A percentile compares a stretch with the other conserved stretches of the same genome.
phyloP scores from a whole-genome alignment of 345 rosid species.

The Viola odorata region DNA sequence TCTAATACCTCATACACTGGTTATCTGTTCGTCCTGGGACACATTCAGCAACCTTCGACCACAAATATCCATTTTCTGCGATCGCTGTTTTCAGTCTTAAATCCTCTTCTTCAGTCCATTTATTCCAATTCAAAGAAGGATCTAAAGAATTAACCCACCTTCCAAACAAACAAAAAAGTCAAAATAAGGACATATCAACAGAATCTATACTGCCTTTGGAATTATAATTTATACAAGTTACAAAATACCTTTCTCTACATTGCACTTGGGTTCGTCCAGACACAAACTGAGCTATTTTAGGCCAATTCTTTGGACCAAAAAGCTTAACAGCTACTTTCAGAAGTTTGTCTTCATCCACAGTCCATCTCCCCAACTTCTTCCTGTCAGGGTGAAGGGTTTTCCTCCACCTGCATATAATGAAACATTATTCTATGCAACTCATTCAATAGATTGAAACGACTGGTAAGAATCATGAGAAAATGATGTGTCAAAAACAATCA shows the following conservation, averaged over 20 bases:
- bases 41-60: constrained; percentile 55
- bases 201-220: constrained; percentile 5
- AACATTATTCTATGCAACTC: background rate
- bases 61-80: constrained; percentile 52
- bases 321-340: constrained; percentile 71
- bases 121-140: constrained; percentile 53
- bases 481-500: no score
- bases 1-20: constrained; percentile 64
- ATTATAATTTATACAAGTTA: background rate
- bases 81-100: constrained; percentile 53
- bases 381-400: constrained; percentile 64
- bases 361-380: constrained; percentile 56
- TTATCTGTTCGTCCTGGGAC: constrained; percentile 73
- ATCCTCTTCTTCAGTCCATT: constrained; percentile 84
- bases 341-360: constrained; percentile 57
- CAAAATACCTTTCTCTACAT: constrained; percentile 73
- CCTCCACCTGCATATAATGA: constrained; percentile 56
- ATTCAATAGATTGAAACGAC: background rate
- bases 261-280: constrained; percentile 74
- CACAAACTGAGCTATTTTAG: constrained; percentile 67
- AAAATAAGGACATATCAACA: constrained; percentile 9
- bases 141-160: constrained; percentile 82
- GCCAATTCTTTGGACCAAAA: constrained; percentile 83
- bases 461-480: background rate
- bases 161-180: constrained; percentile 13